Base-by-base conservation (phyloP, 106 monocot genomes). In the Dendrobium catenatum region DNA sequence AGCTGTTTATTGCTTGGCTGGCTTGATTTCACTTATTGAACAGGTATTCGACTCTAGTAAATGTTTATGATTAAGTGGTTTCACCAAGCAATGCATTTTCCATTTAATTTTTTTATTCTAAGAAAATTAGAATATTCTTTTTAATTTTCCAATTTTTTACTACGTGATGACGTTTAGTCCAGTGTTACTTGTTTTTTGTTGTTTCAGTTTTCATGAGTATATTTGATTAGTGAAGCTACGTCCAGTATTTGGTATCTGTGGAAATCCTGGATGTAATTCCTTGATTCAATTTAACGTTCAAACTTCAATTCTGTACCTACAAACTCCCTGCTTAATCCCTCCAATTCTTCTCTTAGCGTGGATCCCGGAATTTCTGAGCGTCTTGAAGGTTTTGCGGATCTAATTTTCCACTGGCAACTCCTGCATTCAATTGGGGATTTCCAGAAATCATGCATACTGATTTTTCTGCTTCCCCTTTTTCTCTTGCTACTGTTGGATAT, bases 1-100 rank as follows among this genome's bases (percentile, higher is more conserved):
- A 75, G 84, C 86, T 87, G 72, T 79, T 68, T 98, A 98, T 75
- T 93, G 95, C 81, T 84, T 98, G 76, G 76, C 91, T 68, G 93
- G 95, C 84, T 85, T 98, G 79, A 81, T 98, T 84, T 93, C 98
- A 26, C 91, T 98, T 41, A 88, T 98, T 59, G 93, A 98, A 84
- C 98, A 98, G 98, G 98, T 91, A 77, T 64, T 31, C 1, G 72
- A 10, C 47, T 73, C 9, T 67, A 67, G 41, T 78, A 47, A 20
- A 77, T 76, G 31, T 15, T 31, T 70, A 37, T 13, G 49, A 1
- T 76, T 49, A 47, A 49, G 26, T 76, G 8, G 76, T 51, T 76
- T 76, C 26, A 3, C 76, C 0, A 18, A 43, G 8, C 5, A 43
- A 44, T 18, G 5, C 11, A 11, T 48, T 47, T 76, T 76, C 75